Conservation (phyloP, 371 early-diverging fungal species). For the Cokeromyces recurvatus region DNA sequence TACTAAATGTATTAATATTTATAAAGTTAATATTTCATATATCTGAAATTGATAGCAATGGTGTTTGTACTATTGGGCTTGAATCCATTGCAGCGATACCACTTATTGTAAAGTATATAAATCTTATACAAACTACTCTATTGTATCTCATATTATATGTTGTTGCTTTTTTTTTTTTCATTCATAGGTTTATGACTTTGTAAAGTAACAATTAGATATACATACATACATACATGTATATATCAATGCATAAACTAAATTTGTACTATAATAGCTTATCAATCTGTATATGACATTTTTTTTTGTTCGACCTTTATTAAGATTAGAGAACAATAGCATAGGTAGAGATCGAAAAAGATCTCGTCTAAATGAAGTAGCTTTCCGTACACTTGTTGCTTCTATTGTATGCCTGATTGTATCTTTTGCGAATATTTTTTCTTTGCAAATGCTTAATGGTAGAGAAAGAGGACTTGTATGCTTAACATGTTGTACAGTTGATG, state of each 20-base stretch:
- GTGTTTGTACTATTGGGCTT: conserved; percentile 45
- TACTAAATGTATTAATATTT: neutral
- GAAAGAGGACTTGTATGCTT: conserved; percentile 50
- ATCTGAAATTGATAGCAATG: conserved; percentile 28
- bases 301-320: conserved; percentile 40
- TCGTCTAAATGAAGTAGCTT: conserved; percentile 41
- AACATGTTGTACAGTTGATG: conserved; percentile 52
- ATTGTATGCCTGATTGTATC: conserved; percentile 42
- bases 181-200: conserved; percentile 17
- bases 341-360: conserved; percentile 25
- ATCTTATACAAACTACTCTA: too few species aligned
- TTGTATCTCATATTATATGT: too few species aligned
- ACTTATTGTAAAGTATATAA: too few species aligned
- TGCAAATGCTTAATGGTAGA: conserved; percentile 36
- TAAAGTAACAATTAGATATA: neutral
- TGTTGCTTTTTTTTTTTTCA: too few species aligned
- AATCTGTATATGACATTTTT: conserved; percentile 45
- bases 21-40: conserved; percentile 38
- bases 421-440: conserved; percentile 43
- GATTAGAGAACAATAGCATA: conserved; percentile 7
- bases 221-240: neutral
- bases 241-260: too few species aligned
- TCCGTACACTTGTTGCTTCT: conserved; percentile 45
- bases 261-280: too few species aligned
- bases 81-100: conserved; percentile 43